A percentile compares a stretch with the other conserved stretches of the same genome.
These are phyloP conservation scores for Alternaria ethzedia DNA, from an alignment of 2,329 filamentous ascomycete genomes.

Conservation along the genomic window DNA sequence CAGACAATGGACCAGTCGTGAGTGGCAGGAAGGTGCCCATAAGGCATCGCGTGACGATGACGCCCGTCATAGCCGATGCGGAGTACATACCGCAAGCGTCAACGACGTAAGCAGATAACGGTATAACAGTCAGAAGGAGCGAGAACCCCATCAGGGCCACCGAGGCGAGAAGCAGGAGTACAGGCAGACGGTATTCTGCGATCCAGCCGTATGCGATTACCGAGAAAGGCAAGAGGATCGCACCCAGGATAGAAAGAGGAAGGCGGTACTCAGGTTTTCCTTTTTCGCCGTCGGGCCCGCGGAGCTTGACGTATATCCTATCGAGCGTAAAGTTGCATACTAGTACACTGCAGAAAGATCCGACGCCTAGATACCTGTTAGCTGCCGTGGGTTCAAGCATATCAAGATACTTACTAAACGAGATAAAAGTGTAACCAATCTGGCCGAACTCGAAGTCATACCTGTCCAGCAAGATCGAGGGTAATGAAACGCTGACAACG, in stretches of 20 bases:
- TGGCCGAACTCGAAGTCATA: slow-evolving; percentile 57
- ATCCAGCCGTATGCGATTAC: slow-evolving; percentile 61
- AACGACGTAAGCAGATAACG: slow-evolving; percentile 63
- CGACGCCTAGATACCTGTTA: slow-evolving; percentile 48
- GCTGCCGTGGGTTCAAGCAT: background rate
- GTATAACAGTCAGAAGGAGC: slow-evolving; percentile 57
- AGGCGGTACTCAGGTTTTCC: slow-evolving; percentile 63
- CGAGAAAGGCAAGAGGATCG: slow-evolving; percentile 54
- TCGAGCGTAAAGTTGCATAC: slow-evolving; percentile 61
- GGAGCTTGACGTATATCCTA: slow-evolving; percentile 60
- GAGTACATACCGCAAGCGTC: slow-evolving; percentile 64
- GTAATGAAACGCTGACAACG: slow-evolving; percentile 55
- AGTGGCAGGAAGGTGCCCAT: slow-evolving; percentile 65
- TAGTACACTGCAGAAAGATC: slow-evolving; percentile 56
- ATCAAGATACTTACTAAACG: slow-evolving; percentile 55
- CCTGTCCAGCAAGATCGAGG: slow-evolving; percentile 49
- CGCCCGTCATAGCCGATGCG: slow-evolving; percentile 63
- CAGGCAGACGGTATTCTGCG: slow-evolving; percentile 52
- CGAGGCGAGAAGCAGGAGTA: slow-evolving; percentile 53
- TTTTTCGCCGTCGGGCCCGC: slow-evolving; percentile 48
- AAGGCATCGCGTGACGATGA: slow-evolving; percentile 63
- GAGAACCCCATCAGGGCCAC: slow-evolving; percentile 56
- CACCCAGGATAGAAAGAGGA: slow-evolving; percentile 59
- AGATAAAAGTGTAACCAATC: slow-evolving; percentile 61
- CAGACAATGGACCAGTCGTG: slow-evolving; percentile 56